A percentile compares a stretch with the other conserved stretches of the same genome.
Evolutionary conservation across 2,329 filamentous ascomycete genomes (phyloP).

Genomic region (Epichloe scottii): DNA sequence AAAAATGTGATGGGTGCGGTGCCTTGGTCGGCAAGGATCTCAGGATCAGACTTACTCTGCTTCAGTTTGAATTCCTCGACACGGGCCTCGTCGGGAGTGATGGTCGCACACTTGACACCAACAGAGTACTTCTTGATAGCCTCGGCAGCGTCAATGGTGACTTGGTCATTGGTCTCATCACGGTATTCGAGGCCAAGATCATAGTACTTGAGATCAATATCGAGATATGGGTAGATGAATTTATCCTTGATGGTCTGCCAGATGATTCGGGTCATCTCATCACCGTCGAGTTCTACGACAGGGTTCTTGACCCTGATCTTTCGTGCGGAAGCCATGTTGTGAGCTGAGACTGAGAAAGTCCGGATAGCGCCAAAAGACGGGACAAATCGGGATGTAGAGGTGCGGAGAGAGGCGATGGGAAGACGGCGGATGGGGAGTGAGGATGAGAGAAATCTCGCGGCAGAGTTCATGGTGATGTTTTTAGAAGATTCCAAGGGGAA

Average conservation of each 20-base stretch:
- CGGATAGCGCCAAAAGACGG: slow-evolving; percentile 31
- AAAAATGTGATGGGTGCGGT: background rate
- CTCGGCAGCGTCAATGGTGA: slow-evolving; percentile 88
- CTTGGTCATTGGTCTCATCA: slow-evolving; percentile 91
- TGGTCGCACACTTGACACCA: slow-evolving; percentile 98
- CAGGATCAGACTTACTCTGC: slow-evolving; percentile 59
- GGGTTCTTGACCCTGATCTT: slow-evolving; percentile 99
- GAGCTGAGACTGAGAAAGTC: slow-evolving; percentile 52
- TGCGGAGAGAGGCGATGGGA: slow-evolving; percentile 13
- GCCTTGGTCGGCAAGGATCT: background rate
- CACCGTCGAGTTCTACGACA: slow-evolving; percentile 91
- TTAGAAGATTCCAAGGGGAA: background rate
- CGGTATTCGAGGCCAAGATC: slow-evolving; percentile 88
- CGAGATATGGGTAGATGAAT: slow-evolving; percentile 92
- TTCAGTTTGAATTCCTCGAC: slow-evolving; percentile 98
- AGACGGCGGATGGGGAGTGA: slow-evolving; percentile 17
- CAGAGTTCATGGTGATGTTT: slow-evolving; percentile 15
- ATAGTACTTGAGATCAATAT: slow-evolving; percentile 98
- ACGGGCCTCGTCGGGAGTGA: slow-evolving; percentile 92
- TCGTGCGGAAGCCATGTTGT: slow-evolving; percentile 44
- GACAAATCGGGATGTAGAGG: slow-evolving; percentile 27
- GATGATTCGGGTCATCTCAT: slow-evolving; percentile 97
- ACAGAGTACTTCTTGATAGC: slow-evolving; percentile 99
- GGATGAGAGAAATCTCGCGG: slow-evolving; percentile 19
- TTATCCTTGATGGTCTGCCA: slow-evolving; percentile 99